Conservation (phyloP, 345 rosid genomes). For the Geranium brycei region DNA sequence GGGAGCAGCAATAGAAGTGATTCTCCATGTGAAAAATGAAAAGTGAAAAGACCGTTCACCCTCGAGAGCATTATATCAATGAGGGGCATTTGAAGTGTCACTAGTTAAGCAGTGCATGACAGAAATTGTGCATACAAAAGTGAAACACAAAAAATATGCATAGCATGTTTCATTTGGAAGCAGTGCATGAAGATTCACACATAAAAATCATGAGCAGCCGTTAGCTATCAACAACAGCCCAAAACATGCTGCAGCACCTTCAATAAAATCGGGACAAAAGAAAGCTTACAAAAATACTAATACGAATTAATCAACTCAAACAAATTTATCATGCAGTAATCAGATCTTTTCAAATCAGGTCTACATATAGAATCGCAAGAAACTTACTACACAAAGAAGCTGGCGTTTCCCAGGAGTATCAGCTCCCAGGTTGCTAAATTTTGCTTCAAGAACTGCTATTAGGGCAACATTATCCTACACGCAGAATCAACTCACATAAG, state of each 20-base stretch:
- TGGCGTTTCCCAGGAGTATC: constrained; percentile 81
- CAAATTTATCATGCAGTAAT: not conserved
- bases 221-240: no score
- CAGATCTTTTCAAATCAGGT: not conserved
- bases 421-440: constrained; percentile 74
- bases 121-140: not conserved
- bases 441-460: constrained; percentile 84
- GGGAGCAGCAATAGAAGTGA: not conserved
- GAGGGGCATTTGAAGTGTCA: not conserved
- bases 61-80: not conserved
- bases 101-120: not conserved
- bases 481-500: not conserved
- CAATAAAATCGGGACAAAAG: not conserved
- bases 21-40: not conserved
- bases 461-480: constrained; percentile 82
- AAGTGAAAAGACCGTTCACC: not conserved
- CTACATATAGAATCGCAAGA: not conserved
- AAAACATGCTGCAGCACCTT: no score
- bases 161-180: no score
- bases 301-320: no score
- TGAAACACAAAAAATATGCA: no score
- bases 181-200: not conserved
- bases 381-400: constrained; percentile 86
- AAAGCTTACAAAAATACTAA: no score
- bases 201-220: not conserved